phyloP scores from a whole-genome alignment of 2,329 filamentous ascomycete genomes.

The Talaromyces funiculosus region DNA sequence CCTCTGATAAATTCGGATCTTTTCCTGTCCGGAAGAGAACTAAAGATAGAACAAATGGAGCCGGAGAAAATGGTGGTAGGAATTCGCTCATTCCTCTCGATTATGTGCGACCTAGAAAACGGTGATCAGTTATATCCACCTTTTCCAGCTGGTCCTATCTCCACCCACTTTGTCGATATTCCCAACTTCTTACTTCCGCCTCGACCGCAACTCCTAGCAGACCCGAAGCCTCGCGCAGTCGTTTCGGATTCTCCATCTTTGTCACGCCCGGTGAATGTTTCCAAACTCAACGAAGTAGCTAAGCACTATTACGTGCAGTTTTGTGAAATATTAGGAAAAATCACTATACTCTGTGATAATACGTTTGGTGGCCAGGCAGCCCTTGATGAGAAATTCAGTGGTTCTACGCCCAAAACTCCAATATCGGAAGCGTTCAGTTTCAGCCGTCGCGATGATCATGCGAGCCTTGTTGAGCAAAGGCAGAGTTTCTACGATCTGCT shows the following conservation, averaged over 20 bases:
- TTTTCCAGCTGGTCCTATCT: slow-evolving; percentile 63
- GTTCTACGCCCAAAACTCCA: slow-evolving; percentile 84
- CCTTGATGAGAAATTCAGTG: slow-evolving; percentile 88
- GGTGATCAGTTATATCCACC: slow-evolving; percentile 71
- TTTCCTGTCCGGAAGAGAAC: slow-evolving; percentile 69
- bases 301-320: slow-evolving; percentile 85
- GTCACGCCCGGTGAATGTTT: slow-evolving; percentile 52
- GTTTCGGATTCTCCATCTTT: slow-evolving; percentile 28
- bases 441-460: slow-evolving; percentile 71
- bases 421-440: slow-evolving; percentile 94
- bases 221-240: slow-evolving; percentile 26
- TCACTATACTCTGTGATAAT: slow-evolving; percentile 93
- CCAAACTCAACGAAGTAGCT: slow-evolving; percentile 65
- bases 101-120: slow-evolving; percentile 89
- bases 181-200: slow-evolving; percentile 31
- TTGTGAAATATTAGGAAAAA: slow-evolving; percentile 90
- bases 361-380: slow-evolving; percentile 94
- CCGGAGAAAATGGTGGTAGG: slow-evolving; percentile 97
- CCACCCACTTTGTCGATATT: slow-evolving; percentile 32
- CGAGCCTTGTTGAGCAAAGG: slow-evolving; percentile 70
- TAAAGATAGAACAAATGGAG: slow-evolving; percentile 86
- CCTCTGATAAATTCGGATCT: slow-evolving; percentile 87
- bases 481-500: slow-evolving; percentile 94
- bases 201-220: slow-evolving; percentile 33
- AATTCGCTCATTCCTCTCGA: slow-evolving; percentile 85